Evolutionary conservation across 495 filamentous ascomycete genomes (phyloP), one percentile per base, ranked within the genome.

Genomic region (Tuber brumale): DNA sequence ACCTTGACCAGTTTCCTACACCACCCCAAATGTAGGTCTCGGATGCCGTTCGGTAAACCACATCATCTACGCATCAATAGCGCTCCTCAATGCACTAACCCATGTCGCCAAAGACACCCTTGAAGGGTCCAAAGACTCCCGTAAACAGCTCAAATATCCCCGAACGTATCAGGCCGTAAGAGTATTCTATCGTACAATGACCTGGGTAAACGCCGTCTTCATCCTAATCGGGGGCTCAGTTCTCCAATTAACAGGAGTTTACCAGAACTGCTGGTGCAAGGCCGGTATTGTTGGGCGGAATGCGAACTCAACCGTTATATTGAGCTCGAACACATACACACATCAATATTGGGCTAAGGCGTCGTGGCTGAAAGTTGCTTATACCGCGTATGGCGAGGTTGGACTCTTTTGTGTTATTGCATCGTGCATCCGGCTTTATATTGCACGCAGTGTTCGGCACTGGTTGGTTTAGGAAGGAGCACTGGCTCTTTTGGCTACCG

Each of bases 1-100:
- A 0, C 19, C 44, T 19, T 46, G 3, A 14, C 21, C 42, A 70
- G 75, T 83, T n/a, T 79, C 82, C 31, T 83, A 80, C 35, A 81
- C 76, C 39, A 83, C 82, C 21, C 82, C 82, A 12, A 83, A 78
- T 44, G 79, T 83, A 23, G 48, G 79, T 6, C 41, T 83, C 2
- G 82, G 82, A 31, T 83, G 82, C 71, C 71, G 82, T 10, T 77
- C 79, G 14, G 71, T 80, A 43, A 83, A 81, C 37, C 82, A 83
- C 70, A 57, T 83, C 18, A 7, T 83, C 23, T 83, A 83, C 48
- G 81, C 82, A 12, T 27, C 76, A 1, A 41, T 82, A 5, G 27
- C 82, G 3, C 79, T 83, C 39, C 27, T 82, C 35, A 78, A 70
- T n/a, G 82, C 82, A 2, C 5, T 75, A 3, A 27, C 77, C 43